Evolutionary conservation across 208 protist genomes (phyloP).

Genomic region (Acanthamoeba castellanii): DNA sequence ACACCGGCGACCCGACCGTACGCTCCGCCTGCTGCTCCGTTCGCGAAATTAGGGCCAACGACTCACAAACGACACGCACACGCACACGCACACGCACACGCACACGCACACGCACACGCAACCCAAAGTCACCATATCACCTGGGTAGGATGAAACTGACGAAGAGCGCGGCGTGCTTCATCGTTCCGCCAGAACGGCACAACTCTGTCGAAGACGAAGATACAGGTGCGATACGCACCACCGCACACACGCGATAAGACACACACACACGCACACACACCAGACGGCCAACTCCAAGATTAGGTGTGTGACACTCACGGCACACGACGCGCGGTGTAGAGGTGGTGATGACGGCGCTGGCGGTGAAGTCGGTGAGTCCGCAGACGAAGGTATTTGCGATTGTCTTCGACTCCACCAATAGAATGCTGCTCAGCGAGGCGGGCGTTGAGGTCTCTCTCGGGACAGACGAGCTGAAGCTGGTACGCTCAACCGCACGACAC

Average conservation of each 20-base stretch:
- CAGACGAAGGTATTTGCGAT: not conserved
- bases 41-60: not conserved
- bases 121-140: not conserved
- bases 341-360: constrained; percentile 8
- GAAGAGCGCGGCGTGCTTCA: not conserved
- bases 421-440: not conserved
- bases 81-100: no score
- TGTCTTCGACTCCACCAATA: not conserved
- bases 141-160: not conserved
- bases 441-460: constrained; percentile 9
- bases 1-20: constrained; percentile 26
- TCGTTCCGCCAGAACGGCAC: not conserved
- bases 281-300: no score
- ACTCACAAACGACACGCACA: not conserved
- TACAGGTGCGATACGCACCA: not conserved
- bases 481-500: not conserved
- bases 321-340: not conserved
- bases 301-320: no score
- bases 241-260: not conserved
- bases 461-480: not conserved
- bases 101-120: not conserved
- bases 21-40: not conserved
- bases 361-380: not conserved
- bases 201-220: constrained; percentile 7
- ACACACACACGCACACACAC: not conserved